These are phyloP conservation scores for Jaminaea rosea DNA, from an alignment of 1,284 basidiomycete species.

Conservation along the genomic window DNA sequence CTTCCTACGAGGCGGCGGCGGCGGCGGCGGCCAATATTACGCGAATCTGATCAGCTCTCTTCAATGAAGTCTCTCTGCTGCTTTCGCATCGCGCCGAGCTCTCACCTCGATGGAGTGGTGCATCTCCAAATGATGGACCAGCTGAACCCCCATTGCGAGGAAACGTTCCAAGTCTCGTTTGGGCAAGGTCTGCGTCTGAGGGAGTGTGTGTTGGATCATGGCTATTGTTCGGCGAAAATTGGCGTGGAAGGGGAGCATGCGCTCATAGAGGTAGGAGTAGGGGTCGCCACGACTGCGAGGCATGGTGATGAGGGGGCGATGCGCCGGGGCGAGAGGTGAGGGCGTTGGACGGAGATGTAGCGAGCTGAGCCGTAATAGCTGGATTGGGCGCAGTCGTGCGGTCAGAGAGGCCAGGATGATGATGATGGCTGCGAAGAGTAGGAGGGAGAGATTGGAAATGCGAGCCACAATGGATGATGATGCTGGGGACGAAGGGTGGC, in stretches of 20 bases:
- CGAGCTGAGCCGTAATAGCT: too few relatives aligned
- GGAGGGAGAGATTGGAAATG: too few relatives aligned
- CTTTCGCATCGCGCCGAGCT: background rate
- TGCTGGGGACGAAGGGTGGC: too few relatives aligned
- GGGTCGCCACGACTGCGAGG: conserved; percentile 8
- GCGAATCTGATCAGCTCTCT: background rate
- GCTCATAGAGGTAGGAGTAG: conserved; percentile 19
- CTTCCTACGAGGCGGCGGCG: conserved; percentile 10
- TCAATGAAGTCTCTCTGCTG: background rate
- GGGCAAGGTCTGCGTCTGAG: conserved; percentile 7
- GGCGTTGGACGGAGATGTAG: too few relatives aligned
- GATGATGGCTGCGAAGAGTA: too few relatives aligned
- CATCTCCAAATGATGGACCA: conserved; percentile 21
- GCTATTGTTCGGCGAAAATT: conserved; percentile 17
- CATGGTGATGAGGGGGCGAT: background rate
- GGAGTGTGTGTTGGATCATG: conserved; percentile 14
- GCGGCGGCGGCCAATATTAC: too few relatives aligned
- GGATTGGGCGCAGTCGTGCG: too few relatives aligned
- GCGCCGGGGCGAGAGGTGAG: too few relatives aligned
- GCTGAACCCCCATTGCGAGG: conserved; percentile 8
- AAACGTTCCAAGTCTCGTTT: conserved; percentile 3
- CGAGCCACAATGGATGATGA: too few relatives aligned
- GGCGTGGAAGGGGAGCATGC: conserved; percentile 31
- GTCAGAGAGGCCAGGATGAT: too few relatives aligned
- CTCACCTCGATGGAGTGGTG: conserved; percentile 32